Evolutionary conservation across 495 filamentous ascomycete species (phyloP).

Genomic region (Penicillium steckii): DNA sequence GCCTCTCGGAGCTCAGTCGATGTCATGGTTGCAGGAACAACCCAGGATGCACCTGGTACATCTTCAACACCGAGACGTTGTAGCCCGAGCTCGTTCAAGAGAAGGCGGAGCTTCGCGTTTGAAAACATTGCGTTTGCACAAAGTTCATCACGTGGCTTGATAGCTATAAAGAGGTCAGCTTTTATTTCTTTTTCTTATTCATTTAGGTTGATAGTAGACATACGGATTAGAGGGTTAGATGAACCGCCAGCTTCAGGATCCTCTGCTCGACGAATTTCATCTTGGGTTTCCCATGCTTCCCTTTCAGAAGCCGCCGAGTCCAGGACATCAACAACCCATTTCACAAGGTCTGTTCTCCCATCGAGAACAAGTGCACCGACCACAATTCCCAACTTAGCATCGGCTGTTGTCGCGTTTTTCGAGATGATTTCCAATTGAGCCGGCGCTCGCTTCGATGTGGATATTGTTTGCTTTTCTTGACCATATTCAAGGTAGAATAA

Average conservation of each 20-base stretch:
- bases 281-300: conserved; percentile 73
- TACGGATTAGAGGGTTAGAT: conserved; percentile 43
- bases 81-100: conserved; percentile 75
- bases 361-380: conserved; percentile 77
- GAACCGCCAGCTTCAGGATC: conserved; percentile 35
- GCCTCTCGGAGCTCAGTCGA: conserved; percentile 61
- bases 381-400: conserved; percentile 73
- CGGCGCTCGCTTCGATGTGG: conserved; percentile 55
- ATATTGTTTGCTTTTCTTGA: conserved; percentile 73
- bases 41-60: conserved; percentile 75
- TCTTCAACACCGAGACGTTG: conserved; percentile 66
- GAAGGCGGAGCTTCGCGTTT: conserved; percentile 83
- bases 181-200: not conserved
- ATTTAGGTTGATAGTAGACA: conserved; percentile 9
- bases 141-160: conserved; percentile 68
- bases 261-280: conserved; percentile 54
- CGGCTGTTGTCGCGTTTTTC: conserved; percentile 54
- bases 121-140: conserved; percentile 76
- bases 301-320: conserved; percentile 68
- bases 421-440: conserved; percentile 77
- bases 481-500: conserved; percentile 87
- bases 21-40: conserved; percentile 65
- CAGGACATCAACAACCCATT: conserved; percentile 77
- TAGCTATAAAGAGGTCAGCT: conserved; percentile 39
- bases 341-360: conserved; percentile 67